Evolutionary conservation across 306 rosid species (phyloP).

Genomic region (Styphnolobium japonicum): DNA sequence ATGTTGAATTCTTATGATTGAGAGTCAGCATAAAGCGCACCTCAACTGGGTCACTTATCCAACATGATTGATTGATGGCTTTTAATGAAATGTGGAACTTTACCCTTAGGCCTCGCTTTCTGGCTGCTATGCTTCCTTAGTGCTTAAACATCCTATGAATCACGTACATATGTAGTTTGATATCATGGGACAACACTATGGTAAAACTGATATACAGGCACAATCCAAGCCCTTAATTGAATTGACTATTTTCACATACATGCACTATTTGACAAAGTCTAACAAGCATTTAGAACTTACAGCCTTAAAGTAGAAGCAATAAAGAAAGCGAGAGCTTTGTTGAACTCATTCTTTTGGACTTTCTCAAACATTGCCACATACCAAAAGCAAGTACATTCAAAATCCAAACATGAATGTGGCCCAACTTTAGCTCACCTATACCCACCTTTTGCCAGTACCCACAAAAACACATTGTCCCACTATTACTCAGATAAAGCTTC

Average conservation of each 20-base stretch:
- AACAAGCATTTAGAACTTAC: slow-evolving; percentile 20
- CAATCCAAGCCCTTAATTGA: slow-evolving; percentile 24
- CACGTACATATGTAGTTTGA: slow-evolving; percentile 1
- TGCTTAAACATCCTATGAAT: slow-evolving; percentile 37
- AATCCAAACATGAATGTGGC: slow-evolving; percentile 33
- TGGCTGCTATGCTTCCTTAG: slow-evolving; percentile 30
- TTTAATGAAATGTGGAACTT: not conserved
- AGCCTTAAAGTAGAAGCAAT: slow-evolving; percentile 26
- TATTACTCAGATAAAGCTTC: slow-evolving; percentile 43
- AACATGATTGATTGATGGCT: slow-evolving; percentile 20
- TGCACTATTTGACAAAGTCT: slow-evolving; percentile 21
- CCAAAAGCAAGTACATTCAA: slow-evolving; percentile 50
- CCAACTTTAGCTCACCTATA: slow-evolving; percentile 42
- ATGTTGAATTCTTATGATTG: not conserved
- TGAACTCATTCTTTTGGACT: slow-evolving; percentile 13
- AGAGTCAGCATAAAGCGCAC: not conserved
- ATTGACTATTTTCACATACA: slow-evolving; percentile 1
- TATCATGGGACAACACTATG: not conserved
- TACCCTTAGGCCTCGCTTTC: not conserved
- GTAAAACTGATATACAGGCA: not conserved
- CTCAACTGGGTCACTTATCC: not conserved
- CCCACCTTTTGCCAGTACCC: slow-evolving; percentile 42
- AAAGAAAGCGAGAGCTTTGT: slow-evolving; percentile 18
- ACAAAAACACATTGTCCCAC: slow-evolving; percentile 44
- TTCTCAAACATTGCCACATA: slow-evolving; percentile 34